Evolutionary conservation across 257 asterid species (phyloP).

Genomic region (Echium plantagineum): DNA sequence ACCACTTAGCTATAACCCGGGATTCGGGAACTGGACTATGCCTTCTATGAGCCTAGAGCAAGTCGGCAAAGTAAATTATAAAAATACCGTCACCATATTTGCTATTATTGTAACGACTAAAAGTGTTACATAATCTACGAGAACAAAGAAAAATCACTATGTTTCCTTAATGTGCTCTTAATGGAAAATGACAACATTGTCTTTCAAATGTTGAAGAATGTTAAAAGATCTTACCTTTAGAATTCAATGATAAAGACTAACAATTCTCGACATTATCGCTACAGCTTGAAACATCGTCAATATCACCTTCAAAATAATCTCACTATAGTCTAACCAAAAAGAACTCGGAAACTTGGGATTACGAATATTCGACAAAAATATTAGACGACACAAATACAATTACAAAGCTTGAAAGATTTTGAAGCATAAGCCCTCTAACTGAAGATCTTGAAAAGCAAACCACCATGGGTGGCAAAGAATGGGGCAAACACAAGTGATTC

Average conservation of each 20-base stretch:
- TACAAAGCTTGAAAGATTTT: background rate
- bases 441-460: slow-evolving; percentile 30
- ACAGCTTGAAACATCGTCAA: background rate
- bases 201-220: background rate
- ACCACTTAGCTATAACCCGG: no score
- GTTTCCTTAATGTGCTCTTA: no score
- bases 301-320: background rate
- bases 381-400: background rate
- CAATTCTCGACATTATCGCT: background rate
- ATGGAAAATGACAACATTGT: background rate
- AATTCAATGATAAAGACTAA: background rate
- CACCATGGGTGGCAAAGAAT: slow-evolving; percentile 41
- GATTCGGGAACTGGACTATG: no score
- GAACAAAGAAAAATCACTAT: background rate
- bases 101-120: no score
- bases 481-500: slow-evolving; percentile 45
- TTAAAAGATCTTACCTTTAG: background rate
- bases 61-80: no score
- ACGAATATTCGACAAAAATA: no score
- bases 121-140: background rate
- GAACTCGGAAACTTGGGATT: background rate
- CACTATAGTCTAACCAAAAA: background rate
- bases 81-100: no score
- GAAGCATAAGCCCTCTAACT: background rate
- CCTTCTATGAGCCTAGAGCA: no score